Evolutionary conservation across 164 flowering plant genomes (phyloP).

Genomic region (Nelumbo lutea): DNA sequence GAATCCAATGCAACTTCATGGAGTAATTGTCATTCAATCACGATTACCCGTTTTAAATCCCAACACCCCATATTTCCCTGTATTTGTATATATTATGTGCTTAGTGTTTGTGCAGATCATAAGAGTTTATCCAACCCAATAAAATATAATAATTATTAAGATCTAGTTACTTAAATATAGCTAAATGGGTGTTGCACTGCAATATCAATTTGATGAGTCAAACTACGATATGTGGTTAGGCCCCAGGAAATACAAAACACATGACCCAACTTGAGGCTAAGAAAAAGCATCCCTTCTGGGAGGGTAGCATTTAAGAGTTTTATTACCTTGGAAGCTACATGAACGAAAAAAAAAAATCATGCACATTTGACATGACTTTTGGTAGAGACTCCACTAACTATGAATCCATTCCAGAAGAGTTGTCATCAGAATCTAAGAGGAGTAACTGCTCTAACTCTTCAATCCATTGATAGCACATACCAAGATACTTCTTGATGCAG

Average conservation of each 20-base stretch:
- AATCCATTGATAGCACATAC: conserved; percentile 86
- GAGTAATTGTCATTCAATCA: neutral
- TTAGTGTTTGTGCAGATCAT: neutral
- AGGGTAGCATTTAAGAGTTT: neutral
- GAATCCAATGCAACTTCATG: neutral
- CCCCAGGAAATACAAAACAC: neutral
- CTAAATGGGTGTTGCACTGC: neutral
- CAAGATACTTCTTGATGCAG: conserved; percentile 38
- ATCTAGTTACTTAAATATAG: neutral
- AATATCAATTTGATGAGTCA: neutral
- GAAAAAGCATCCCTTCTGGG: neutral
- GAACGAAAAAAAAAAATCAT: conserved; percentile 73
- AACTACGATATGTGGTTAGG: neutral
- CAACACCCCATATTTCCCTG: too few relatives aligned
- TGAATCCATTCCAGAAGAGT: conserved; percentile 30
- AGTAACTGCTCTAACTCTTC: conserved; percentile 94
- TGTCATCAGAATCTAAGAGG: conserved; percentile 47
- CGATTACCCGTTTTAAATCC: neutral
- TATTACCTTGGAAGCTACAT: conserved; percentile 93
- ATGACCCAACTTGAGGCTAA: neutral
- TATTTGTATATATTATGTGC: neutral
- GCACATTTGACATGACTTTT: conserved; percentile 87
- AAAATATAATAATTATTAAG: too few relatives aligned
- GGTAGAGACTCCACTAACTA: conserved; percentile 85
- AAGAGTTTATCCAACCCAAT: too few relatives aligned